Evolutionary conservation across 306 rosid genomes (phyloP).

Genomic region (Crotalaria pallida): DNA sequence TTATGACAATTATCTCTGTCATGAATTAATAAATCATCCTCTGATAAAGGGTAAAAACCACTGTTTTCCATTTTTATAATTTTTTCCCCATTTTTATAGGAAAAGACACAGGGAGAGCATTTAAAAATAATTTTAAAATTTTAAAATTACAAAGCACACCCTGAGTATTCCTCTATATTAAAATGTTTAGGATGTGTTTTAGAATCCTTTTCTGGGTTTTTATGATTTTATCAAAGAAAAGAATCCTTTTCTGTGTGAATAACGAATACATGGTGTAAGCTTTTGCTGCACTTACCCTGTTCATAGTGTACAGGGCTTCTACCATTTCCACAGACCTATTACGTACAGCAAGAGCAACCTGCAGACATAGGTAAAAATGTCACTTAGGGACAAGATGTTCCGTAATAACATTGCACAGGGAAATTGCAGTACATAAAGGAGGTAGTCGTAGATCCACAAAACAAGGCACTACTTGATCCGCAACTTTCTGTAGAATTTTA

Average conservation of each 20-base stretch:
- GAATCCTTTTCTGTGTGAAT: conserved; percentile 2
- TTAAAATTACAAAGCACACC: not conserved
- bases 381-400: conserved; percentile 6
- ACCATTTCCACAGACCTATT: conserved; percentile 80
- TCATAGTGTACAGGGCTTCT: conserved; percentile 91
- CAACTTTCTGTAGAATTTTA: conserved; percentile 10
- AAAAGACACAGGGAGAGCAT: conserved; percentile 2
- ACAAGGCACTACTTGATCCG: conserved; percentile 13
- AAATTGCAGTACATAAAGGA: conserved; percentile 8
- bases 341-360: conserved; percentile 74
- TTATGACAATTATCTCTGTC: too few relatives aligned
- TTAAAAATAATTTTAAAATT: not conserved
- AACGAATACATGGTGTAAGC: too few relatives aligned
- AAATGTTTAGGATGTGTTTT: conserved; percentile 10
- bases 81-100: not conserved
- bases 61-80: not conserved
- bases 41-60: conserved; percentile 3
- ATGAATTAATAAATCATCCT: too few relatives aligned
- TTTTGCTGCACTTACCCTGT: conserved; percentile 46
- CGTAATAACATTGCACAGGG: conserved; percentile 3
- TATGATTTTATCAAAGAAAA: too few relatives aligned
- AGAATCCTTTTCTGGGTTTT: conserved; percentile 6
- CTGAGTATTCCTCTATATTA: not conserved
- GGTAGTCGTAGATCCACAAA: conserved; percentile 19
- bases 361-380: conserved; percentile 17